A percentile compares a stretch with the other conserved stretches of the same genome.
Evolutionary conservation across 116 monocot species (phyloP).

Genomic region (Papilionanthe hybrid): DNA sequence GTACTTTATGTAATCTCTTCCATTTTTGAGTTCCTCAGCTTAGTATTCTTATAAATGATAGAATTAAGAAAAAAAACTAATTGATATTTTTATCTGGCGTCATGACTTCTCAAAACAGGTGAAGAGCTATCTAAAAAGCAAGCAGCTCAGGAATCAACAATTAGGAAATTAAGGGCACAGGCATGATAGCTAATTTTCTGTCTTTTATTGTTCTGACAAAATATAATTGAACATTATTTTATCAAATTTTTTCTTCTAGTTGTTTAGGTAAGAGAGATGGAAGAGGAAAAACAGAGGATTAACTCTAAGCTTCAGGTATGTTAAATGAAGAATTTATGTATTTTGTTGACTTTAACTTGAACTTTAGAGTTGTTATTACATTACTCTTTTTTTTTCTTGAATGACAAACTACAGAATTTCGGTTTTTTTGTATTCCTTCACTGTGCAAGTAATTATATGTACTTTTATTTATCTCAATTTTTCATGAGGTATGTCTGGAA

Average conservation of each 20-base stretch:
- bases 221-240: background rate
- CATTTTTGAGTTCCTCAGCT: background rate
- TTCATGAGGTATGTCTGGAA: background rate
- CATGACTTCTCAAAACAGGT: constrained; percentile 42
- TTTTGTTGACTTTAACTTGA: background rate
- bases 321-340: background rate
- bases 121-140: constrained; percentile 98
- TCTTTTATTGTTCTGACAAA: background rate
- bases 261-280: constrained; percentile 84
- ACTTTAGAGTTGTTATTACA: background rate
- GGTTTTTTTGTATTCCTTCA: background rate
- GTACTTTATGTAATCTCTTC: background rate
- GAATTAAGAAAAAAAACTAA: background rate
- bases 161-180: constrained; percentile 96
- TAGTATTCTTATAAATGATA: background rate
- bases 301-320: constrained; percentile 94
- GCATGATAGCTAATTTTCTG: constrained; percentile 28
- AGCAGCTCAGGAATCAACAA: constrained; percentile 92
- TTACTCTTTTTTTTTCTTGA: background rate
- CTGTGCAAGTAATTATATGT: background rate
- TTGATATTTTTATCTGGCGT: background rate
- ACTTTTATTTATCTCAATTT: background rate
- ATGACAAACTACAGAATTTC: background rate
- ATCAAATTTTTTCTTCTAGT: constrained; percentile 16
- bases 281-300: constrained; percentile 94